Percentiles rank a stretch among this genome's conserved stretches.
Evolutionary conservation across 2,329 filamentous ascomycete genomes (phyloP).

Genomic region (Aureobasidium sp.): DNA sequence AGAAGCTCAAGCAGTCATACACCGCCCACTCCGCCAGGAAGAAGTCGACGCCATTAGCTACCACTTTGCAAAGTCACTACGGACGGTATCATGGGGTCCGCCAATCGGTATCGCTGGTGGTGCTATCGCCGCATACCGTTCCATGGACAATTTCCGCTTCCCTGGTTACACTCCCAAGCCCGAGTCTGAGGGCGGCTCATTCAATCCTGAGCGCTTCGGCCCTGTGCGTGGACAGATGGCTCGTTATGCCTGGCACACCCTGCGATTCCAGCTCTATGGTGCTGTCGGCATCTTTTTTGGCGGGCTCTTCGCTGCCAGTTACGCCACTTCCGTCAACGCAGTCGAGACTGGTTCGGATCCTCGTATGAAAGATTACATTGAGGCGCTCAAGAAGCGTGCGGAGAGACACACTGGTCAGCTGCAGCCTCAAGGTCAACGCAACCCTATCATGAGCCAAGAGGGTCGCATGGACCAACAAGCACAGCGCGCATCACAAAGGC

Average conservation of each 20-base stretch:
- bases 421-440: constrained; percentile 13
- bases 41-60: constrained; percentile 38
- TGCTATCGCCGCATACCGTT: constrained; percentile 29
- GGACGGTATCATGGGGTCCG: constrained; percentile 33
- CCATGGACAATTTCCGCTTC: constrained; percentile 31
- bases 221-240: constrained; percentile 30
- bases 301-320: constrained; percentile 25
- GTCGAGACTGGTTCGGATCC: constrained; percentile 33
- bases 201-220: constrained; percentile 34
- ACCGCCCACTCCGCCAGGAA: constrained; percentile 32
- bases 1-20: constrained; percentile 27
- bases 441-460: constrained; percentile 13
- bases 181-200: constrained; percentile 26
- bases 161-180: constrained; percentile 38
- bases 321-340: constrained; percentile 29
- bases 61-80: constrained; percentile 33
- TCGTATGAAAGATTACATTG: constrained; percentile 32
- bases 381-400: constrained; percentile 29
- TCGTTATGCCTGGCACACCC: constrained; percentile 25
- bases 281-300: constrained; percentile 29
- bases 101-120: constrained; percentile 30
- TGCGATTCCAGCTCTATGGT: constrained; percentile 25
- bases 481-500: constrained; percentile 1
- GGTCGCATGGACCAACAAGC: constrained; percentile 17
- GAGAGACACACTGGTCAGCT: constrained; percentile 19